A percentile compares a stretch with the other conserved stretches of the same genome.
These are phyloP conservation scores for Thermothelomyces thermophilus DNA, from an alignment of 2,329 filamentous ascomycete species.

Conservation along the genomic window DNA sequence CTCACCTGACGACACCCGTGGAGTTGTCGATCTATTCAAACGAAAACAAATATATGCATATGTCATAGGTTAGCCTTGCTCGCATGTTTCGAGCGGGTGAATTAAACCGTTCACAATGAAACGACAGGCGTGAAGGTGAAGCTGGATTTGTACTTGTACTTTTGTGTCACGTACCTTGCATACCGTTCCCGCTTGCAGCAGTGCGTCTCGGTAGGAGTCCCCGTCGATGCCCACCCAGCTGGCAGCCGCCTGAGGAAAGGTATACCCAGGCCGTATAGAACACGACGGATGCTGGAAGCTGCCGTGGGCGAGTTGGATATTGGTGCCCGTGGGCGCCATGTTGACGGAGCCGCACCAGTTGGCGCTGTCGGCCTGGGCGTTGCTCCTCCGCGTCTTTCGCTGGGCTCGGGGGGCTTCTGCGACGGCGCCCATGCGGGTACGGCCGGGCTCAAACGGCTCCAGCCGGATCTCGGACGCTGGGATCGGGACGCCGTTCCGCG, in stretches of 20 bases:
- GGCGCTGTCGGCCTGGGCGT: constrained; percentile 14
- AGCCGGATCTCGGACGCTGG: constrained; percentile 23
- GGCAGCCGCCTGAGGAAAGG: constrained; percentile 24
- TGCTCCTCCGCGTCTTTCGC: constrained; percentile 12
- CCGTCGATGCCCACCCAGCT: constrained; percentile 27
- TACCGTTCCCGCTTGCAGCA: constrained; percentile 25
- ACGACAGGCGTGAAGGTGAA: no score
- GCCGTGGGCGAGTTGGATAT: constrained; percentile 21
- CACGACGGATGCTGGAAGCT: constrained; percentile 23
- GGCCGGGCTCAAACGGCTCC: constrained; percentile 16
- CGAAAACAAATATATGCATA: background rate
- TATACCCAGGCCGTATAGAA: constrained; percentile 15
- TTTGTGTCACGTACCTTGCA: constrained; percentile 25
- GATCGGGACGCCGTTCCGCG: constrained; percentile 21
- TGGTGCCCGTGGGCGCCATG: constrained; percentile 16
- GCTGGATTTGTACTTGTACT: no score
- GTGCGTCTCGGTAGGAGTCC: constrained; percentile 13
- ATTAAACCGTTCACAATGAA: no score
- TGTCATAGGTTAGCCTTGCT: no score
- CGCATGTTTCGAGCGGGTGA: no score
- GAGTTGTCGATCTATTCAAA: constrained; percentile 20
- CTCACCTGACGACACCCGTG: constrained; percentile 16
- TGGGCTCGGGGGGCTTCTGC: no score
- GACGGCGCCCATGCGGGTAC: constrained; percentile 6
- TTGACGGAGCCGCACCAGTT: constrained; percentile 27